A percentile compares a stretch with the other conserved stretches of the same genome.
phyloP scores from a whole-genome alignment of 495 filamentous ascomycete genomes.

The Aspergillus conjunctus region DNA sequence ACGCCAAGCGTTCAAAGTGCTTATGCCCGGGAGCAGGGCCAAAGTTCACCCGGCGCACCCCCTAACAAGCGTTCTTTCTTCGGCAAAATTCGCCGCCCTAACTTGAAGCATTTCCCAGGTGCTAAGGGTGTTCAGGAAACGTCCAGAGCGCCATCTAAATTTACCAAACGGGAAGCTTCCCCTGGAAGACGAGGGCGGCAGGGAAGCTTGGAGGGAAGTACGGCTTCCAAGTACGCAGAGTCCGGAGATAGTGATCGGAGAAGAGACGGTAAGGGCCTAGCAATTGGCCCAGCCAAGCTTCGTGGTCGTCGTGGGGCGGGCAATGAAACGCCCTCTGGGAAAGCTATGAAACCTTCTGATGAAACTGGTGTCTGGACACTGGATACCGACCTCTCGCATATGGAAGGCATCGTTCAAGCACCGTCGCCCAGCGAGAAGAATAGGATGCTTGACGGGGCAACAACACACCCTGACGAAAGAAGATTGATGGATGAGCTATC shows the following conservation, averaged over 20 bases:
- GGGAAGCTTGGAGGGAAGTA: slow-evolving; percentile 44
- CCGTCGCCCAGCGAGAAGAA: slow-evolving; percentile 39
- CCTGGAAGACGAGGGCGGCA: slow-evolving; percentile 46
- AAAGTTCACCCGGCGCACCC: slow-evolving; percentile 60
- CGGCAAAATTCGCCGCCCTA: slow-evolving; percentile 62
- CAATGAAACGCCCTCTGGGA: slow-evolving; percentile 45
- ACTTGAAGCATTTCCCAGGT: slow-evolving; percentile 57
- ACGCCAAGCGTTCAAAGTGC: slow-evolving; percentile 68
- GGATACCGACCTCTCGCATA: slow-evolving; percentile 79
- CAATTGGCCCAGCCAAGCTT: slow-evolving; percentile 37
- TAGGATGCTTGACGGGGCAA: slow-evolving; percentile 53
- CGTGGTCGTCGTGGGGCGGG: slow-evolving; percentile 57
- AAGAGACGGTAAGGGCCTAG: slow-evolving; percentile 44
- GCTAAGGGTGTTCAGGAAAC: slow-evolving; percentile 54
- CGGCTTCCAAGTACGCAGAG: slow-evolving; percentile 28
- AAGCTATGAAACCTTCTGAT: slow-evolving; percentile 35
- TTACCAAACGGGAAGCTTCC: slow-evolving; percentile 52
- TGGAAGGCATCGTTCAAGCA: slow-evolving; percentile 77
- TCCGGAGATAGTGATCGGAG: slow-evolving; percentile 48
- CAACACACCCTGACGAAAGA: slow-evolving; percentile 46
- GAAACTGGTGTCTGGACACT: slow-evolving; percentile 62
- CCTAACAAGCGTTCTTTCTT: slow-evolving; percentile 67
- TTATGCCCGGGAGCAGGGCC: slow-evolving; percentile 50
- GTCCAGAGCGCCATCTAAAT: slow-evolving; percentile 43
- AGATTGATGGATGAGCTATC: slow-evolving; percentile 29